Evolutionary conservation across 345 rosid species (phyloP).

Genomic region (Jatropha curcas): DNA sequence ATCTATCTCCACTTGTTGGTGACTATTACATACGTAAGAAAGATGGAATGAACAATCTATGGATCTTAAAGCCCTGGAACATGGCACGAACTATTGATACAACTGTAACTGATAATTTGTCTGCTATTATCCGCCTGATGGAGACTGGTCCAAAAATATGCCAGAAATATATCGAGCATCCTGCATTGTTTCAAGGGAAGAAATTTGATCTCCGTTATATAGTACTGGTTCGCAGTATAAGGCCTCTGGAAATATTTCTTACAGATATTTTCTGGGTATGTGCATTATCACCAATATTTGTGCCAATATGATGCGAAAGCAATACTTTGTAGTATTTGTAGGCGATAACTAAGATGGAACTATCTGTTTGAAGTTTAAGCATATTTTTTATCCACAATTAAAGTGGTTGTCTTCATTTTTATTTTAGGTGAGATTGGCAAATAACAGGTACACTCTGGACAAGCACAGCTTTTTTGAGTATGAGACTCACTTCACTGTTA

Average conservation of each 20-base stretch:
- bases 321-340: not conserved
- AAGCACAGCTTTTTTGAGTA: constrained; percentile 81
- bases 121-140: constrained; percentile 88
- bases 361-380: not conserved
- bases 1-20: constrained; percentile 78
- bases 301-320: constrained; percentile 9
- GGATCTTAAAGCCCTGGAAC: constrained; percentile 99
- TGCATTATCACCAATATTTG: constrained; percentile 3
- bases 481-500: constrained; percentile 97
- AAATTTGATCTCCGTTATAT: constrained; percentile 88
- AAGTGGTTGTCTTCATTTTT: not conserved
- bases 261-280: constrained; percentile 90
- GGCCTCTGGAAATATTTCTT: constrained; percentile 76
- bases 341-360: not conserved
- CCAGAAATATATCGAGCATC: constrained; percentile 93
- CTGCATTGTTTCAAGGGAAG: constrained; percentile 75
- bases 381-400: not conserved
- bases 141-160: constrained; percentile 99
- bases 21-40: constrained; percentile 65
- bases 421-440: constrained; percentile 80
- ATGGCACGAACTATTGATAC: constrained; percentile 98
- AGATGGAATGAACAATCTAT: constrained; percentile 63
- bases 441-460: constrained; percentile 76
- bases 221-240: constrained; percentile 67
- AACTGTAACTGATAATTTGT: constrained; percentile 67